These are phyloP conservation scores for Exserohilum rostratum DNA, from an alignment of 2,329 filamentous ascomycete genomes.

Conservation along the genomic window DNA sequence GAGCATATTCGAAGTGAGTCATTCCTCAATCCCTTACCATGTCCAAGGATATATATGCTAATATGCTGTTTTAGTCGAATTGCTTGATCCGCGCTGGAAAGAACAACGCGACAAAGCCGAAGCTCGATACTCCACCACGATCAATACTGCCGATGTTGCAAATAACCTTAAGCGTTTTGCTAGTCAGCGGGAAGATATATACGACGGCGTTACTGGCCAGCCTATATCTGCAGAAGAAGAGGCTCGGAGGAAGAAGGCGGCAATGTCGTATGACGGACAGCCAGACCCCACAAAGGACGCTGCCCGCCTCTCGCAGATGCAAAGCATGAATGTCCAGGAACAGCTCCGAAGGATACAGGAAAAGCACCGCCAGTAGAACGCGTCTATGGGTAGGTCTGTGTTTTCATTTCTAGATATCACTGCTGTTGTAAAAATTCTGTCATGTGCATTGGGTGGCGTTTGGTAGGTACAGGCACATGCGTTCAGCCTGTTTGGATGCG, in stretches of 20 bases:
- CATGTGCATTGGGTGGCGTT: slow-evolving; percentile 19
- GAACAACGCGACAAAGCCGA: slow-evolving; percentile 92
- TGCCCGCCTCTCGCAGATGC: slow-evolving; percentile 60
- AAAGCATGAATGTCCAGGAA: slow-evolving; percentile 74
- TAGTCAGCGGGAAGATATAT: slow-evolving; percentile 84
- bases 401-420: slow-evolving; percentile 3
- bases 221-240: slow-evolving; percentile 74
- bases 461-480: slow-evolving; percentile 2
- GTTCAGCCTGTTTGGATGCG: slow-evolving; percentile 1
- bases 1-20: slow-evolving; percentile 84
- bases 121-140: slow-evolving; percentile 81
- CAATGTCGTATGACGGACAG: slow-evolving; percentile 69
- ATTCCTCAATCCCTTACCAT: background rate
- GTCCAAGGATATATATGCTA: slow-evolving; percentile 37
- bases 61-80: slow-evolving; percentile 67
- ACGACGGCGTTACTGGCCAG: slow-evolving; percentile 74
- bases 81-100: slow-evolving; percentile 93
- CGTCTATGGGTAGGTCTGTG: background rate
- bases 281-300: slow-evolving; percentile 64
- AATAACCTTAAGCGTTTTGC: slow-evolving; percentile 95
- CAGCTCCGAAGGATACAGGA: slow-evolving; percentile 75
- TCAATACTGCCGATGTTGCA: slow-evolving; percentile 84
- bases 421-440: background rate
- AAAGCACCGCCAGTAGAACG: slow-evolving; percentile 48
- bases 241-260: slow-evolving; percentile 76